Conservation (phyloP, 306 rosid species). For the Medicago ruthenica region DNA sequence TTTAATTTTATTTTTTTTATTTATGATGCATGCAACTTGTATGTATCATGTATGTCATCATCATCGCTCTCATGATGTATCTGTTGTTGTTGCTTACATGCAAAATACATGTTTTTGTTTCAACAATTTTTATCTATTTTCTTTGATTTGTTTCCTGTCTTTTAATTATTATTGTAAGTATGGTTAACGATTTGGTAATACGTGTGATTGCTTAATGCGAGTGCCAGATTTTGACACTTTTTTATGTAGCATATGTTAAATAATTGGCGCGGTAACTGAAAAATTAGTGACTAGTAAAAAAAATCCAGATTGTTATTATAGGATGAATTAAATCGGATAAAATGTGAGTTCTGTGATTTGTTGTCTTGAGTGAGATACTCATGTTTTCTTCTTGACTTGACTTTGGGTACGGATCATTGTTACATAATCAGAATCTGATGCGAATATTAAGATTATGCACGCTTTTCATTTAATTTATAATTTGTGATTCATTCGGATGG, state of each 20-base stretch:
- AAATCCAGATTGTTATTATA: too few species aligned
- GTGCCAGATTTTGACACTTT: too few species aligned
- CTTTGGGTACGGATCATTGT: background rate
- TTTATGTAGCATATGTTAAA: too few species aligned
- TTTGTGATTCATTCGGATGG: background rate
- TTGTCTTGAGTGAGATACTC: too few species aligned
- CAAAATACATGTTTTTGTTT: slow-evolving; percentile 42
- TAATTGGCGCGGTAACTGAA: too few species aligned
- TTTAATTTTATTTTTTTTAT: background rate
- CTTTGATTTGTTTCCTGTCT: slow-evolving; percentile 1
- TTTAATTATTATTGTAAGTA: background rate
- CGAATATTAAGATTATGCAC: background rate
- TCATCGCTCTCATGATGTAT: slow-evolving; percentile 35
- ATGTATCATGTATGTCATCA: slow-evolving; percentile 34
- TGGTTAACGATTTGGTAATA: background rate
- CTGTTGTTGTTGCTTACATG: slow-evolving; percentile 29
- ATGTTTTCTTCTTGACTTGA: too few species aligned
- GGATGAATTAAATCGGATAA: background rate
- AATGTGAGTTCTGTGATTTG: too few species aligned
- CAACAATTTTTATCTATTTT: background rate
- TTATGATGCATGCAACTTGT: slow-evolving; percentile 49
- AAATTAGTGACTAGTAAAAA: background rate
- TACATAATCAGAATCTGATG: background rate
- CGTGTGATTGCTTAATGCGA: too few species aligned
- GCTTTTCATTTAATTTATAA: background rate